Evolutionary conservation across 345 rosid species (phyloP), one percentile per base, ranked within the genome.

Genomic region (Aquilaria yunnanensis): DNA sequence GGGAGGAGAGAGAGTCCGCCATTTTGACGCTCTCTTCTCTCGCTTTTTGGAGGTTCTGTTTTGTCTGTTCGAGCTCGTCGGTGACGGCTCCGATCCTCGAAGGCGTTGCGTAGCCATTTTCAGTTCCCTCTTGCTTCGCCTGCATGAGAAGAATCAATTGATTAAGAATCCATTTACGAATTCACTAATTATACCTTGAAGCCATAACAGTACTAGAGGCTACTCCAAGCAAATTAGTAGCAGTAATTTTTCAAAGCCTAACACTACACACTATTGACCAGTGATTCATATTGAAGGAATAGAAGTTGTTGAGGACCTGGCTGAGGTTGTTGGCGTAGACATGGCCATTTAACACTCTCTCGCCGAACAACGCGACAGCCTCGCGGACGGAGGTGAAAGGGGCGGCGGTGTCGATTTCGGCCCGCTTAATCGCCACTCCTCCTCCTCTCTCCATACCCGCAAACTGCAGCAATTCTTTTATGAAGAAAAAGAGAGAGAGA

Each of bases 321-420:
- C 46, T 57, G 70, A 81, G 83, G 80, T 78, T 87, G 74, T 65
- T 74, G 63, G 87, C 69, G 57, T 77, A 86, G 54, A 84, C 68
- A 66, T 91, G 89, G 31, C 73, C 78, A 4, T 85, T 88, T 51
- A 88, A 70, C 65, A 86, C 86, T 75, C 77, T 88, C 63, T 91
- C 91, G 0, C 97, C 96, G 56, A 91, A 88, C 79, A 91, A 65
- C 9, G 91, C 68, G 6, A 90, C 89, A 0, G 97, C 97, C 65
- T 90, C 97, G 70, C 76, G 84, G 32, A 91, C 91, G 2, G 91
- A 88, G 59, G 70, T 79, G 73, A 91, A 91, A 0, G 97, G 96
- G 29, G 89, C 80, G 45, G 69, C 66, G 2, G 91, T 86, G 53
- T 91, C 96, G 1, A 91, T 86, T 71, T 86, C 97, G 4, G 87